A percentile compares a stretch with the other conserved stretches of the same genome.
phyloP scores from a whole-genome alignment of 768 basidiomycete species.

The Tylopilus sp. region DNA sequence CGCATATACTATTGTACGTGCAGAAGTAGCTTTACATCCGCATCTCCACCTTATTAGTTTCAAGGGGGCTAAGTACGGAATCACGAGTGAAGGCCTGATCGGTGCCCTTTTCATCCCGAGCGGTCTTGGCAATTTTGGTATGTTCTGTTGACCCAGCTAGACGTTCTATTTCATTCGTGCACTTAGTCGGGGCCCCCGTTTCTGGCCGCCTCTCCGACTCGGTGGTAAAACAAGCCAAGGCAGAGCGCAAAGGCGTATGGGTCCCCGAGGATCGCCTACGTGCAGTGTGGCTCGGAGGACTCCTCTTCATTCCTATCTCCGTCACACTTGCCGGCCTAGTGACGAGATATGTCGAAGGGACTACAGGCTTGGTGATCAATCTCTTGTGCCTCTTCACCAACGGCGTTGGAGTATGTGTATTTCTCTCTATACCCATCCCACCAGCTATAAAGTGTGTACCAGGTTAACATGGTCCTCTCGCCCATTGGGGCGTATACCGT shows the following conservation, averaged over 20 bases:
- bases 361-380: conserved; percentile 46
- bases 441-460: not conserved
- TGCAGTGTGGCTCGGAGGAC: conserved; percentile 44
- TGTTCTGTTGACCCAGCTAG: not conserved
- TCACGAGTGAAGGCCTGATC: conserved; percentile 21
- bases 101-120: conserved; percentile 26
- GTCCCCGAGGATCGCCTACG: conserved; percentile 68
- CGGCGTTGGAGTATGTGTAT: conserved; percentile 62
- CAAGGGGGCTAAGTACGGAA: conserved; percentile 46
- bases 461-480: conserved; percentile 57
- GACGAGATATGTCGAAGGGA: conserved; percentile 48
- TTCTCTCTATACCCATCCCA: too few relatives aligned
- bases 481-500: conserved; percentile 57
- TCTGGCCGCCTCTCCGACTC: conserved; percentile 58
- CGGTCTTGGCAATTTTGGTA: conserved; percentile 27
- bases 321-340: conserved; percentile 46
- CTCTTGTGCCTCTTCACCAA: conserved; percentile 59
- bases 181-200: conserved; percentile 56
- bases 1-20: conserved; percentile 60
- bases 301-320: conserved; percentile 51
- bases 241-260: conserved; percentile 52
- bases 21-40: not conserved
- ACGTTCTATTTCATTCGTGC: not conserved
- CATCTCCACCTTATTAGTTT: not conserved
- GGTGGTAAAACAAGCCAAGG: conserved; percentile 47